These are phyloP conservation scores for Trichoderma orchidacearum DNA, from an alignment of 495 filamentous ascomycete genomes.

Conservation along the genomic window DNA sequence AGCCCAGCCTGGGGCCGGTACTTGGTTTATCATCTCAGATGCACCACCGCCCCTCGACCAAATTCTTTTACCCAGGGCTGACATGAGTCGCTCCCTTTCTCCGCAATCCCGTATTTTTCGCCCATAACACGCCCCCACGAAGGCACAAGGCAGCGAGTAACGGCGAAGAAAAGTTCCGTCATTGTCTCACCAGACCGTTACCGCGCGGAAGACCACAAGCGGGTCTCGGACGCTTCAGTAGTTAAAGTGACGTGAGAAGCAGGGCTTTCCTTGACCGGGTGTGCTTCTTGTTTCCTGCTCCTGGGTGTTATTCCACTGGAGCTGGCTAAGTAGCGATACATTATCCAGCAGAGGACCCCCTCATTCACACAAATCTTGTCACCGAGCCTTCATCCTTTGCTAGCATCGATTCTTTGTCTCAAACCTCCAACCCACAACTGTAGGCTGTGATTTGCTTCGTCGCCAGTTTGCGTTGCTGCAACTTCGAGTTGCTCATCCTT, in stretches of 20 bases:
- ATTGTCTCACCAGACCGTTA: not conserved
- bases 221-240: not conserved
- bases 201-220: not conserved
- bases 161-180: not conserved
- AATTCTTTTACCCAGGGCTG: not conserved
- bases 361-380: not conserved
- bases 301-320: not conserved
- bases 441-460: not conserved
- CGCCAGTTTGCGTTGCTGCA: not conserved
- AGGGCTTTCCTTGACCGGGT: not conserved
- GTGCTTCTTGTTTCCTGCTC: not conserved
- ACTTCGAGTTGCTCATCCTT: not conserved
- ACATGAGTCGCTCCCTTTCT: not conserved
- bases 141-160: not conserved
- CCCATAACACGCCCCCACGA: not conserved
- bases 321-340: not conserved
- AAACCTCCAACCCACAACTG: not conserved
- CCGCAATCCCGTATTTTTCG: not conserved
- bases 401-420: not conserved
- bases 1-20: not conserved
- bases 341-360: not conserved
- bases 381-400: not conserved
- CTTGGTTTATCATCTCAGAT: not conserved
- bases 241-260: slow-evolving; percentile 1
- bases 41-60: not conserved